These are phyloP conservation scores for Pharnaceum exiguum DNA, from an alignment of 148 eudicot species.

Conservation along the genomic window DNA sequence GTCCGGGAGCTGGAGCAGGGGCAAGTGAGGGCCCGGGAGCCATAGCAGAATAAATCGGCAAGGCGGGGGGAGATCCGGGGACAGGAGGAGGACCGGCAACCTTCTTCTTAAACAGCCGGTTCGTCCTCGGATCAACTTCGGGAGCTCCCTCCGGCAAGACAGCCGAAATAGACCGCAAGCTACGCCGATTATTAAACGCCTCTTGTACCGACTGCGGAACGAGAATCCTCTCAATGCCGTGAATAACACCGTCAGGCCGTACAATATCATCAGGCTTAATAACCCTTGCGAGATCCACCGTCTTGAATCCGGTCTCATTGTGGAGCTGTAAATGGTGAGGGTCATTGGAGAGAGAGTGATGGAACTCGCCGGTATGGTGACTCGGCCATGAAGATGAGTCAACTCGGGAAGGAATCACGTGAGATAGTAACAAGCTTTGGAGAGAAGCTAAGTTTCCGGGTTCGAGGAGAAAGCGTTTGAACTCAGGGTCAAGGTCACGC, in stretches of 20 bases:
- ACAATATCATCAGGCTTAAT: constrained; percentile 26
- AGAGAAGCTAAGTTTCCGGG: constrained; percentile 50
- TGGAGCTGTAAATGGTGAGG: constrained; percentile 12
- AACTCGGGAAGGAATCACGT: constrained; percentile 33
- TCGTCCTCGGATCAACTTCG: constrained; percentile 45
- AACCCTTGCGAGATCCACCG: constrained; percentile 31
- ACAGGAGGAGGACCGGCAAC: constrained; percentile 24
- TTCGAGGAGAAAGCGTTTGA: constrained; percentile 53
- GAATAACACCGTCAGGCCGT: constrained; percentile 42
- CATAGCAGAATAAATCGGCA: constrained; percentile 44
- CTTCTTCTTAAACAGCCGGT: constrained; percentile 19
- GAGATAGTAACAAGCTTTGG: constrained; percentile 39
- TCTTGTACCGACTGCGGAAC: constrained; percentile 40
- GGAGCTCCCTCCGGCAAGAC: constrained; percentile 53
- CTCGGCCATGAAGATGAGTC: constrained; percentile 24
- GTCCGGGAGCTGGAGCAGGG: constrained; percentile 45
- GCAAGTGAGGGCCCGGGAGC: constrained; percentile 44
- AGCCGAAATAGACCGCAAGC: constrained; percentile 44
- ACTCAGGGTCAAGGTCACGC: constrained; percentile 56
- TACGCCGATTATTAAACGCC: constrained; percentile 46
- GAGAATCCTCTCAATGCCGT: constrained; percentile 38
- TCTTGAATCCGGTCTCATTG: background rate
- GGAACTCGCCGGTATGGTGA: constrained; percentile 4
- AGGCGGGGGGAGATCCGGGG: constrained; percentile 39
- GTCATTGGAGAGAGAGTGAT: constrained; percentile 21